These are phyloP conservation scores for Citrus inodora DNA, from an alignment of 345 rosid genomes.

Conservation along the genomic window DNA sequence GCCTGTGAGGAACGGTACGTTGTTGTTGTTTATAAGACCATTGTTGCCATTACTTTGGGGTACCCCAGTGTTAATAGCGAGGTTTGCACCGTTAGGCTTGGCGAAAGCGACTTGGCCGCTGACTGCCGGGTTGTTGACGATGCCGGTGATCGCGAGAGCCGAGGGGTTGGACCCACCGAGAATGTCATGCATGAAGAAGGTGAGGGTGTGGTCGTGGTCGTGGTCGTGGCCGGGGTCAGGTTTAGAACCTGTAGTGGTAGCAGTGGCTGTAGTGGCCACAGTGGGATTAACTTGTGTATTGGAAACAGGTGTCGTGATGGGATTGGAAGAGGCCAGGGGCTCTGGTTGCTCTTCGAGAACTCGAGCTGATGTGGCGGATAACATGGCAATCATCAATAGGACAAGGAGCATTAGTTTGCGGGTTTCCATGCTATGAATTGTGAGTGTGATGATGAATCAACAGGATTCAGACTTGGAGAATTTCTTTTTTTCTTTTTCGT, in stretches of 20 bases:
- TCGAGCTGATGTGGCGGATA: neutral
- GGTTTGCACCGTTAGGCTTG: conserved; percentile 35
- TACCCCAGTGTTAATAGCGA: conserved; percentile 22
- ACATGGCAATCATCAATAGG: neutral
- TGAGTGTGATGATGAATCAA: neutral
- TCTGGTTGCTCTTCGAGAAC: neutral
- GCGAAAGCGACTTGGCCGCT: conserved; percentile 32
- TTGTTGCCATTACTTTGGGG: conserved; percentile 25
- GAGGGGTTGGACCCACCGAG: conserved; percentile 31
- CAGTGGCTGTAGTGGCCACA: neutral
- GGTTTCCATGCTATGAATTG: neutral
- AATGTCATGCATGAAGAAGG: conserved; percentile 39
- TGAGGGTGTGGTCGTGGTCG: neutral
- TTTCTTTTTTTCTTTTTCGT: neutral
- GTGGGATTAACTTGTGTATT: neutral
- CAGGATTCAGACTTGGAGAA: neutral
- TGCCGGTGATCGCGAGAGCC: conserved; percentile 26
- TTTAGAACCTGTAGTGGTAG: neutral
- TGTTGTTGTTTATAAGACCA: conserved; percentile 32
- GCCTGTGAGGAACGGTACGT: conserved; percentile 39
- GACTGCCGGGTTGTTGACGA: conserved; percentile 31
- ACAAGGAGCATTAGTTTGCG: neutral
- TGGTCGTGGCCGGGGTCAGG: neutral
- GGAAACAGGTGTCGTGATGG: neutral
- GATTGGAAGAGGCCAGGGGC: neutral